phyloP scores from a whole-genome alignment of 1,139 yeast genomes.

The Protomyces lactucae-debilis region DNA sequence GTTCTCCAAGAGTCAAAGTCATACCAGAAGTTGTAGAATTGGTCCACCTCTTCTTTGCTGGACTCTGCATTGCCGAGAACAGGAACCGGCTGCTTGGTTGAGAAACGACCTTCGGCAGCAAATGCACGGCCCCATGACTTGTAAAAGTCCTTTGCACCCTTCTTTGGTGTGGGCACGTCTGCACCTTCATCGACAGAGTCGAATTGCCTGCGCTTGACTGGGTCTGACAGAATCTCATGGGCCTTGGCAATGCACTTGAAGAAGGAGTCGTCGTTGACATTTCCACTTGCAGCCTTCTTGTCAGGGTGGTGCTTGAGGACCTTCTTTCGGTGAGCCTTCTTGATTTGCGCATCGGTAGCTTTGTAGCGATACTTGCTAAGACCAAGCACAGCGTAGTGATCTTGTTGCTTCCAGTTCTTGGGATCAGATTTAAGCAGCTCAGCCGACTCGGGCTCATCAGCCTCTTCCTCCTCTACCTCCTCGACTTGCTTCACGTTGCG shows the following conservation, averaged over 20 bases:
- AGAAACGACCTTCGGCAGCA: slow-evolving; percentile 84
- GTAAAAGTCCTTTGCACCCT: slow-evolving; percentile 47
- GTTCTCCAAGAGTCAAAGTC: slow-evolving; percentile 98
- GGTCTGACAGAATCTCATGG: slow-evolving; percentile 80
- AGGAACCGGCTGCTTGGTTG: slow-evolving; percentile 87
- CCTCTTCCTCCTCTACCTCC: slow-evolving; percentile 68
- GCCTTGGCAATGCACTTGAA: slow-evolving; percentile 98
- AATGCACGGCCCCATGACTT: slow-evolving; percentile 93
- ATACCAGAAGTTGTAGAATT: slow-evolving; percentile 87
- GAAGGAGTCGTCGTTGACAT: slow-evolving; percentile 90
- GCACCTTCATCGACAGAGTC: slow-evolving; percentile 93
- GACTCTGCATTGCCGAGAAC: slow-evolving; percentile 63
- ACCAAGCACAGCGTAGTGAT: slow-evolving; percentile 93
- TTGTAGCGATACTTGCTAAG: slow-evolving; percentile 82
- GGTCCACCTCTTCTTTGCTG: slow-evolving; percentile 77
- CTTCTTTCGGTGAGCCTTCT: slow-evolving; percentile 90
- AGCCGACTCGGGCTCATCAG: slow-evolving; percentile 69
- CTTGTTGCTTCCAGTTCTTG: slow-evolving; percentile 91
- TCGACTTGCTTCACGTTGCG: slow-evolving; percentile 74
- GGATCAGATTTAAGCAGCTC: slow-evolving; percentile 83
- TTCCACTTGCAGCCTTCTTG: slow-evolving; percentile 88
- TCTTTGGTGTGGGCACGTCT: slow-evolving; percentile 72
- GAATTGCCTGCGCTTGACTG: slow-evolving; percentile 80
- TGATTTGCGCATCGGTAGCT: slow-evolving; percentile 89
- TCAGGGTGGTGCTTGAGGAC: slow-evolving; percentile 98